phyloP scores from a whole-genome alignment of 163 green algal species.

The Prototheca wickerhamii region DNA sequence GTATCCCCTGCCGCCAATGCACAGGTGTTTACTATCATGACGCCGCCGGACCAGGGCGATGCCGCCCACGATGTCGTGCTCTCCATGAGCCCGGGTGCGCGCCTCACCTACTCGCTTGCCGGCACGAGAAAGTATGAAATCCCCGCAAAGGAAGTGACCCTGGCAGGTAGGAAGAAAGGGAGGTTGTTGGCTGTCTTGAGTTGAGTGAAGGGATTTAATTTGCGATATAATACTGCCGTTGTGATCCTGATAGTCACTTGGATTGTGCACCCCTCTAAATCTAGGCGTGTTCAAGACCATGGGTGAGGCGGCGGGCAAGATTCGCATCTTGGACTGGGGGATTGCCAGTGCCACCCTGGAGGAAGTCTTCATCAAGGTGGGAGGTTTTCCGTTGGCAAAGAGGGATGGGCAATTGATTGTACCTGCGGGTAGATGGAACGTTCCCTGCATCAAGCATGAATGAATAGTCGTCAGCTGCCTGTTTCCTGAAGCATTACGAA shows the following conservation, averaged over 20 bases:
- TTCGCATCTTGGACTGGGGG: slow-evolving; percentile 69
- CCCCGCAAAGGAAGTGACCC: slow-evolving; percentile 44
- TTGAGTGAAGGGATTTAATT: too few relatives aligned
- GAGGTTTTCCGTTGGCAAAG: not conserved
- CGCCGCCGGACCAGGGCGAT: slow-evolving; percentile 26
- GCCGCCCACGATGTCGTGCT: slow-evolving; percentile 37
- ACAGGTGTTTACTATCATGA: slow-evolving; percentile 61
- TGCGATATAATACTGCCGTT: too few relatives aligned
- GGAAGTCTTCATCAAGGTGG: slow-evolving; percentile 37
- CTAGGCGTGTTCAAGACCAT: slow-evolving; percentile 43
- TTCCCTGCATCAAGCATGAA: not conserved
- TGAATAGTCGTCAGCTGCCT: not conserved
- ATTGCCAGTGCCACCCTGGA: slow-evolving; percentile 72
- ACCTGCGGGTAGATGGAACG: too few relatives aligned
- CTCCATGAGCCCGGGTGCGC: slow-evolving; percentile 33
- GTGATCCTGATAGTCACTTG: too few relatives aligned
- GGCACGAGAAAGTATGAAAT: slow-evolving; percentile 89
- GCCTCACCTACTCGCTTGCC: slow-evolving; percentile 65
- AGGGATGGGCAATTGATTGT: not conserved
- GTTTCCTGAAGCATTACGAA: too few relatives aligned
- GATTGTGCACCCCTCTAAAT: too few relatives aligned
- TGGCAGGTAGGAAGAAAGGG: too few relatives aligned
- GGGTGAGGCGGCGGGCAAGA: slow-evolving; percentile 4
- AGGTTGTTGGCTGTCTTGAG: too few relatives aligned
- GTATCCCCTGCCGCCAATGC: not conserved